Percentiles rank a stretch among this genome's conserved stretches.
Conservation (phyloP, 2,329 filamentous ascomycete genomes). For the Monosporascus sp. region DNA sequence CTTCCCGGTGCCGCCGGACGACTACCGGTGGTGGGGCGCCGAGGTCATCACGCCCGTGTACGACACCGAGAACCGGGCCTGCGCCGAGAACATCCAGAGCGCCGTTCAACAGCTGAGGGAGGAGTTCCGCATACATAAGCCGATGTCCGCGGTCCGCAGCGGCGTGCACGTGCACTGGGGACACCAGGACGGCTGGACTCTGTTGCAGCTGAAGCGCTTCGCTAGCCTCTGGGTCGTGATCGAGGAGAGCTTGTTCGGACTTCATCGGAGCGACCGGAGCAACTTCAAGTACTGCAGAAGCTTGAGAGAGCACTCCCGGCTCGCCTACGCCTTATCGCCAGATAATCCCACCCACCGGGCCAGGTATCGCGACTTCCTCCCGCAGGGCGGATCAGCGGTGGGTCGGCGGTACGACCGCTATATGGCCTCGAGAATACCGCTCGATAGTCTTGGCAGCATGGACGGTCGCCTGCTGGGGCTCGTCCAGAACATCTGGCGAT, state of each 20-base stretch:
- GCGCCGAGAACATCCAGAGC: slow-evolving; percentile 1
- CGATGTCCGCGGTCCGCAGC: neutral
- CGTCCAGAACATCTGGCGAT: slow-evolving; percentile 8
- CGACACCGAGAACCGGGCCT: slow-evolving; percentile 9
- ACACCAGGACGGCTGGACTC: slow-evolving; percentile 12
- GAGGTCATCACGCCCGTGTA: slow-evolving; percentile 14
- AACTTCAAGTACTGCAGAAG: neutral
- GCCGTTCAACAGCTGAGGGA: slow-evolving; percentile 11
- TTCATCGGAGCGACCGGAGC: slow-evolving; percentile 12
- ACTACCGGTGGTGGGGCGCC: neutral
- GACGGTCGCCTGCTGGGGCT: neutral
- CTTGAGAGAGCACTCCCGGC: neutral
- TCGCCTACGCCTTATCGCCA: neutral
- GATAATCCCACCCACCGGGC: neutral
- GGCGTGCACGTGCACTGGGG: slow-evolving; percentile 19
- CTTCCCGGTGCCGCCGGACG: neutral
- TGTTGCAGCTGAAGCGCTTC: slow-evolving; percentile 18
- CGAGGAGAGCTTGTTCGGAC: slow-evolving; percentile 6
- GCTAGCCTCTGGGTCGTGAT: slow-evolving; percentile 12
- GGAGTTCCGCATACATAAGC: slow-evolving; percentile 17
- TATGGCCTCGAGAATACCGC: neutral
- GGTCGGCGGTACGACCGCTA: neutral
- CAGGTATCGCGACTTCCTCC: neutral
- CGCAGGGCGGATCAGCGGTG: neutral
- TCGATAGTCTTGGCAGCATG: neutral